These are phyloP conservation scores for Eruca vesicaria DNA, from an alignment of 441 rosid genomes.

Conservation along the genomic window DNA sequence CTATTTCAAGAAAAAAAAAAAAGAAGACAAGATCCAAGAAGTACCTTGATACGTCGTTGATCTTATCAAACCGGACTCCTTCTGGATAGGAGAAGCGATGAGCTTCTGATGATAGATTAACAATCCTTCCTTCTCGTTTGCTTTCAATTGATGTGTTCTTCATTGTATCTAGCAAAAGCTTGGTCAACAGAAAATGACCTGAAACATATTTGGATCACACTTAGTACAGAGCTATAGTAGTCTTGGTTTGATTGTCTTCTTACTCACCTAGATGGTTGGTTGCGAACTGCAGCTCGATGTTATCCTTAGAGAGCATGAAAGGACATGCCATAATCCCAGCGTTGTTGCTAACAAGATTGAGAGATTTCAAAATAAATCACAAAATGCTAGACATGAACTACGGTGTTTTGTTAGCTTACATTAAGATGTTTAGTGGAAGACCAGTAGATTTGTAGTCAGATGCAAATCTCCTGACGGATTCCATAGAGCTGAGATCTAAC, in stretches of 20 bases:
- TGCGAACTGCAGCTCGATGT: conserved; percentile 57
- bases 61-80: conserved; percentile 57
- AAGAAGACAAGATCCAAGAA: neutral
- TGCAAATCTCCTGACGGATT: conserved; percentile 67
- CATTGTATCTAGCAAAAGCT: conserved; percentile 62
- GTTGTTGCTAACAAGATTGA: conserved; percentile 48
- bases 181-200: conserved; percentile 75
- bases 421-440: conserved; percentile 67
- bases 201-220: conserved; percentile 22
- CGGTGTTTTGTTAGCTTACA: conserved; percentile 40
- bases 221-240: neutral
- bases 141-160: conserved; percentile 55
- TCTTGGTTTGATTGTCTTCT: neutral
- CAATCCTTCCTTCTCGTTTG: conserved; percentile 64
- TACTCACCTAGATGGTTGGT: conserved; percentile 55
- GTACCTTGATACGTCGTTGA: conserved; percentile 60
- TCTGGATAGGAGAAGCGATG: conserved; percentile 53
- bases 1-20: neutral
- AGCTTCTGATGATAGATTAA: conserved; percentile 55
- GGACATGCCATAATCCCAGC: conserved; percentile 64
- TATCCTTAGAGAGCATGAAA: conserved; percentile 56
- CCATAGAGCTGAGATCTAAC: conserved; percentile 70
- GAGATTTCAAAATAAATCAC: neutral
- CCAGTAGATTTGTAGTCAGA: conserved; percentile 49
- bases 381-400: neutral